phyloP scores from a whole-genome alignment of 441 rosid genomes.

The Macaranga tanarius region DNA sequence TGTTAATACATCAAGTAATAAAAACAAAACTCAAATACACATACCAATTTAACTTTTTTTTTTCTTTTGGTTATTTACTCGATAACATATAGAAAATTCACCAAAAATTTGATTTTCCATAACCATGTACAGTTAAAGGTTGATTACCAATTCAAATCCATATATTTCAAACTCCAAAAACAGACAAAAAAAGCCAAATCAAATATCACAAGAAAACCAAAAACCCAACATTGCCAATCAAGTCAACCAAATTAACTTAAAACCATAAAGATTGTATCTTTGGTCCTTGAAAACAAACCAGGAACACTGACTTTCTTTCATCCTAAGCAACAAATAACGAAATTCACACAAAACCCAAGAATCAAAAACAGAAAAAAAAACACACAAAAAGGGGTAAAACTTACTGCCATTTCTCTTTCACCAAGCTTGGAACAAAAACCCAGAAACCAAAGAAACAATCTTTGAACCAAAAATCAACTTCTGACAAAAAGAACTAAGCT shows the following conservation, averaged over 20 bases:
- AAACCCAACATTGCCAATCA: slow-evolving; percentile 21
- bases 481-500: too few species aligned
- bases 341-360: not conserved
- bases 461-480: too few species aligned
- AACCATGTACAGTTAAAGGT: not conserved
- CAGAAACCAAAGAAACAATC: slow-evolving; percentile 2
- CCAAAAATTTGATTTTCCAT: not conserved
- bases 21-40: not conserved
- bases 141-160: not conserved
- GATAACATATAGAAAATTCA: not conserved
- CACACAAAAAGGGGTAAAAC: too few species aligned
- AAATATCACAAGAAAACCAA: slow-evolving; percentile 17
- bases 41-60: not conserved
- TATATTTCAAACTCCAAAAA: slow-evolving; percentile 8
- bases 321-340: slow-evolving; percentile 10
- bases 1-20: slow-evolving; percentile 1
- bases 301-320: not conserved
- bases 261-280: not conserved
- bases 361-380: not conserved
- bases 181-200: not conserved
- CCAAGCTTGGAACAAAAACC: slow-evolving; percentile 23
- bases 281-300: slow-evolving; percentile 9
- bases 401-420: slow-evolving; percentile 49
- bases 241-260: not conserved
- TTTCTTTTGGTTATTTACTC: not conserved